A percentile compares a stretch with the other conserved stretches of the same genome.
Evolutionary conservation across 2,329 filamentous ascomycete genomes (phyloP).

Genomic region (Penicillium sp.): DNA sequence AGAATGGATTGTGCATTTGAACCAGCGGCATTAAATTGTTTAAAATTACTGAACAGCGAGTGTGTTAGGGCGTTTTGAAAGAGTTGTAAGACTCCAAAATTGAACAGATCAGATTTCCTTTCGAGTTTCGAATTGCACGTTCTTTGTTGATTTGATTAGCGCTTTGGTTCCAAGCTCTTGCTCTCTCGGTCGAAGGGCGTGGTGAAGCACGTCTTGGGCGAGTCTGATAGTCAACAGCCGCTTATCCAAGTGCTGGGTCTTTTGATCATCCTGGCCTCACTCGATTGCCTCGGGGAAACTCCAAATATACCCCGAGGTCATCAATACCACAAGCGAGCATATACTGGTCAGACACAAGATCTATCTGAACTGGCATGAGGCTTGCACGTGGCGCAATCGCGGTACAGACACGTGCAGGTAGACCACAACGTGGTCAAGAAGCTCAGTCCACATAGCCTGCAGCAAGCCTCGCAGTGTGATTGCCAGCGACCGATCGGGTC

Average conservation of each 20-base stretch:
- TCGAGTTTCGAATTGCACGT: slow-evolving; percentile 1
- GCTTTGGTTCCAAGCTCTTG: too few species aligned
- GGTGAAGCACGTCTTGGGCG: too few species aligned
- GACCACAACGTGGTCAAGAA: not conserved
- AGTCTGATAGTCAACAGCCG: too few species aligned
- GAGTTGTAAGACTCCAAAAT: slow-evolving; percentile 13
- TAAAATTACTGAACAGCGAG: slow-evolving; percentile 21
- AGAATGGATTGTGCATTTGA: slow-evolving; percentile 7
- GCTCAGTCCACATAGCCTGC: not conserved
- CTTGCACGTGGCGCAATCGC: not conserved
- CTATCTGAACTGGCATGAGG: too few species aligned
- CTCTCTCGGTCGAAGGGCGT: too few species aligned
- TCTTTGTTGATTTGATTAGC: not conserved
- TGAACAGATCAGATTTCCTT: slow-evolving; percentile 7
- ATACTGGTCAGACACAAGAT: too few species aligned
- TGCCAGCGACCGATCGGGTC: not conserved
- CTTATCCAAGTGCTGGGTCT: too few species aligned
- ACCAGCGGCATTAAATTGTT: slow-evolving; percentile 17
- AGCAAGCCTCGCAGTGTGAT: not conserved
- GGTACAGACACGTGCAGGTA: not conserved
- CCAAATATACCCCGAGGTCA: too few species aligned
- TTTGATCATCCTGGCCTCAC: too few species aligned
- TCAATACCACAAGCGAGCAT: too few species aligned
- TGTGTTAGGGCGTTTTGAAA: slow-evolving; percentile 30
- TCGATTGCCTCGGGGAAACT: too few species aligned